Conservation (phyloP, 768 basidiomycete species). For the Tephrocybe sp. region DNA sequence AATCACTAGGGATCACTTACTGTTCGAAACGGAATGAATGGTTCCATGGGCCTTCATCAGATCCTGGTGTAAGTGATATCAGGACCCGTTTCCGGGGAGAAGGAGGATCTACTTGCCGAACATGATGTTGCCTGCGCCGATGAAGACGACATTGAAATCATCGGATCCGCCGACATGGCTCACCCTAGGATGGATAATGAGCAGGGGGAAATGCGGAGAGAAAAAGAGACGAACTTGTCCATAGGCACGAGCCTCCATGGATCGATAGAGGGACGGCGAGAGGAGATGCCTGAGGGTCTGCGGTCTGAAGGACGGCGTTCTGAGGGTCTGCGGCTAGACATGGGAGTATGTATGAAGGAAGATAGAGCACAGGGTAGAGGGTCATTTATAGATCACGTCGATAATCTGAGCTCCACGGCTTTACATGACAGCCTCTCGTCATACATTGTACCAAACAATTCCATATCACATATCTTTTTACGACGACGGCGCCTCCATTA, state of each 20-base stretch:
- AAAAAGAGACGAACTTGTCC: conserved; percentile 57
- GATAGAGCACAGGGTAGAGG: conserved; percentile 6
- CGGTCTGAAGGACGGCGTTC: conserved; percentile 52
- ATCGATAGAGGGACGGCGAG: conserved; percentile 74
- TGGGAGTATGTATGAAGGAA: conserved; percentile 18
- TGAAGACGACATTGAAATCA: conserved; percentile 91
- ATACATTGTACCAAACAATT: no score
- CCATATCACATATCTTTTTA: no score
- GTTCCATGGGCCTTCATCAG: conserved; percentile 90
- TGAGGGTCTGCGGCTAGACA: conserved; percentile 43
- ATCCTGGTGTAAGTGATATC: conserved; percentile 46
- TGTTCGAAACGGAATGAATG: conserved; percentile 90
- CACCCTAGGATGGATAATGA: conserved; percentile 32
- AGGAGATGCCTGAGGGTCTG: conserved; percentile 40
- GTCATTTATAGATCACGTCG: conserved; percentile 13
- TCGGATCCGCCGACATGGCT: conserved; percentile 58
- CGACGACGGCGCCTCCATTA: conserved; percentile 17
- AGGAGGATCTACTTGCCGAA: conserved; percentile 58
- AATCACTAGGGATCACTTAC: conserved; percentile 47
- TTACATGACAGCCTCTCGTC: background rate
- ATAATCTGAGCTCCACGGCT: conserved; percentile 8
- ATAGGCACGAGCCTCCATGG: conserved; percentile 75
- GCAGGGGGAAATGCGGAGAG: conserved; percentile 6
- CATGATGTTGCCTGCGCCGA: conserved; percentile 98
- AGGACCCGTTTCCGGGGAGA: background rate